Evolutionary conservation across 1,284 basidiomycete species (phyloP).

Genomic region (Apiotrichum brassicae): DNA sequence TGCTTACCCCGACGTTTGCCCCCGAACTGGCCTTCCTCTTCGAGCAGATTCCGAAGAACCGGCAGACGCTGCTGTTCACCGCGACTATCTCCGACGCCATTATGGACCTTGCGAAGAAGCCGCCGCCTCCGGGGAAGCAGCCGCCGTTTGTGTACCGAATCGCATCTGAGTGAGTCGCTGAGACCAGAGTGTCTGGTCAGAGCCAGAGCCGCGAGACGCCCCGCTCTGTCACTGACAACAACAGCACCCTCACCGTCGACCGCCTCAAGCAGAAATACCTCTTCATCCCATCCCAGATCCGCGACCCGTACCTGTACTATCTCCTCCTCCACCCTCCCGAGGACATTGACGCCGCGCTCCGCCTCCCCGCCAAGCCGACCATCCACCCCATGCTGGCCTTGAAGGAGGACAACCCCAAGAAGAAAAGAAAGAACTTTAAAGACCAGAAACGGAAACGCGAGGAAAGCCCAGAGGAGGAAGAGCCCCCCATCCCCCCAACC

Average conservation of each 20-base stretch:
- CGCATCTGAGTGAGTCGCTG: slow-evolving; percentile 57
- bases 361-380: slow-evolving; percentile 33
- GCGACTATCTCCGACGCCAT: slow-evolving; percentile 88
- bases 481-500: slow-evolving; percentile 65
- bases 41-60: slow-evolving; percentile 66
- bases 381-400: not conserved
- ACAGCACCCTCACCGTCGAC: slow-evolving; percentile 75
- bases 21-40: slow-evolving; percentile 79
- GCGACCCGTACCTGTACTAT: slow-evolving; percentile 87
- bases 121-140: slow-evolving; percentile 73
- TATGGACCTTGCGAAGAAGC: slow-evolving; percentile 66
- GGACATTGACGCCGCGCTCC: slow-evolving; percentile 52
- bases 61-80: slow-evolving; percentile 95
- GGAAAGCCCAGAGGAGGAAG: slow-evolving; percentile 43
- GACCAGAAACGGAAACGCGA: slow-evolving; percentile 27
- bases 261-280: slow-evolving; percentile 83
- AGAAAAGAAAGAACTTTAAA: slow-evolving; percentile 1
- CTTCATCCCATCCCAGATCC: slow-evolving; percentile 89
- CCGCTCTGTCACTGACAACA: not conserved
- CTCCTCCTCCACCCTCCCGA: slow-evolving; percentile 82
- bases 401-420: not conserved
- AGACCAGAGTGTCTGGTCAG: too few relatives aligned
- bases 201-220: not conserved
- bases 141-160: slow-evolving; percentile 84
- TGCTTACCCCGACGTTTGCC: slow-evolving; percentile 85